A percentile compares a stretch with the other conserved stretches of the same genome.
Conservation (phyloP, 805 yeast species). For the Lipomyces orientalis region DNA sequence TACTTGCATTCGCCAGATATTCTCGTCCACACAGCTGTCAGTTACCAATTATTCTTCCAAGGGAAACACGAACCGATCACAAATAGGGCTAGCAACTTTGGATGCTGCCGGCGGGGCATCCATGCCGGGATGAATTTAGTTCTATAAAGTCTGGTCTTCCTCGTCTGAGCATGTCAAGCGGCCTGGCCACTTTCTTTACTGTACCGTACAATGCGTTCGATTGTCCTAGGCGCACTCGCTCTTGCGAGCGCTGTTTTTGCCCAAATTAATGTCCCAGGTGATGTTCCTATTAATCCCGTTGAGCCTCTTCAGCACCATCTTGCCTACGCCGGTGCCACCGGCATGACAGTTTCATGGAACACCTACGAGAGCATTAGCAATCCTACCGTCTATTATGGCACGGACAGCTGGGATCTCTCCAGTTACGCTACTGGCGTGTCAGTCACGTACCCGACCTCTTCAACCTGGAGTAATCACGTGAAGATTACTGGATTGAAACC, state of each 20-base stretch:
- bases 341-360: constrained; percentile 40
- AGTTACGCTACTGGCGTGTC: constrained; percentile 18
- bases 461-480: constrained; percentile 40
- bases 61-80: not conserved
- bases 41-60: not conserved
- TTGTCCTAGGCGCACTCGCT: not conserved
- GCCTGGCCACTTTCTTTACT: not conserved
- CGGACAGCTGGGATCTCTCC: constrained; percentile 13
- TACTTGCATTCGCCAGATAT: not conserved
- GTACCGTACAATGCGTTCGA: not conserved
- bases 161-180: not conserved
- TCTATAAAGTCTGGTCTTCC: not conserved
- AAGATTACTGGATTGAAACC: constrained; percentile 36
- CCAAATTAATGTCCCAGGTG: constrained; percentile 14
- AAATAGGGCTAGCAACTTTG: not conserved
- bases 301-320: constrained; percentile 30
- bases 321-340: constrained; percentile 31
- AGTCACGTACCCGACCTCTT: constrained; percentile 37
- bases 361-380: constrained; percentile 27
- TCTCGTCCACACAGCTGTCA: not conserved
- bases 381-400: constrained; percentile 41
- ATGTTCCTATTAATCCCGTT: constrained; percentile 5
- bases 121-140: not conserved
- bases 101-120: not conserved
- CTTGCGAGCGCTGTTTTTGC: not conserved